Base-by-base conservation (phyloP, 2,329 filamentous ascomycete species). In the Hypoxylon sp. region DNA sequence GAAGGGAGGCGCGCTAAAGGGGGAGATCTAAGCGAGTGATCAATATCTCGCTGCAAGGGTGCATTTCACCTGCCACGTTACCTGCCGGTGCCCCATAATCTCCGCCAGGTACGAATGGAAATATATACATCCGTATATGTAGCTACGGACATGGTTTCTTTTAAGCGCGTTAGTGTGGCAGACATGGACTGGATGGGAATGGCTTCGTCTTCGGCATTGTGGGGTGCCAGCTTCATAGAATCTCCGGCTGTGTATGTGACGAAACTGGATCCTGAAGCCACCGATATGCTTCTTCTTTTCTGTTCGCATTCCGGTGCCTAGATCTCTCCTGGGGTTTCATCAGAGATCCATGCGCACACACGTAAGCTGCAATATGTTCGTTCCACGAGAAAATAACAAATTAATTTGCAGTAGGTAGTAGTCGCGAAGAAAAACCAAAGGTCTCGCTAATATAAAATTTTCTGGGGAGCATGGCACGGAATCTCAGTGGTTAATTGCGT, bases 331-430 rank as follows among this genome's bases (percentile, higher is more conserved):
- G 55, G 30, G 46, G 65, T 68, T 32, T 33, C 55, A 63, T 68
- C 32, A 30, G 11, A 66, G 55, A 68, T 64, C 63, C 64, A 61
- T 65, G 64, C 46, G 46, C 53, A 20, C 64, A 69, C 57, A 61
- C 67, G 67, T 69, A 67, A 69, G 67, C 67, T 67, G 54, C 58
- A 69, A 65, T 67, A 67, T 64, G 49, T 45, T 49, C 28, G 11
- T 51, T 53, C 67, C 58, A 65, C 50, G 53, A 60, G 61, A 36
- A 32, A 44, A 53, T 16, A 30, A 60, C 64, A 56, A 53, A 64
- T 57, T 52, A 56, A 59, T 62, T 51, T 60, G 20, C 49, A 64
- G 46, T 53, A 32, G 50, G 63, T 66, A 59, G 59, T 22, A 66
- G 26, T 53, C 42, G 52, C 56, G 38, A 64, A 58, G 36, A 14